Evolutionary conservation across 257 asterid genomes (phyloP).

Genomic region (Solanum pennellii): DNA sequence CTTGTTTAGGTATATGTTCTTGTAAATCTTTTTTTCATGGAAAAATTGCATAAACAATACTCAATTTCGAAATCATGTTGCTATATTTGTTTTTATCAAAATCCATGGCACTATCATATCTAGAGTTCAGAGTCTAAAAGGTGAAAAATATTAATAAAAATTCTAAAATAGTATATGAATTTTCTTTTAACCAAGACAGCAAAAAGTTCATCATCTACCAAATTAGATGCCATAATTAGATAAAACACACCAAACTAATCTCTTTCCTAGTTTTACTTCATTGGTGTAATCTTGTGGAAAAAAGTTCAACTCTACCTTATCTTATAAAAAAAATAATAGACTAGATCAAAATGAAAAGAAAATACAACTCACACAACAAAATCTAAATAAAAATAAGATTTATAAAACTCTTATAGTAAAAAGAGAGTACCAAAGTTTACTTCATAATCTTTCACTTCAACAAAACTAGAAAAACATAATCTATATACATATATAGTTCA

Average conservation of each 20-base stretch:
- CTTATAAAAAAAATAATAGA: neutral
- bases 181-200: too few species aligned
- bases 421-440: slow-evolving; percentile 9
- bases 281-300: neutral
- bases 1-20: neutral
- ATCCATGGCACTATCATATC: neutral
- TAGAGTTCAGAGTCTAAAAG: neutral
- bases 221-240: neutral
- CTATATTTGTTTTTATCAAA: too few species aligned
- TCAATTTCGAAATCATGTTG: neutral
- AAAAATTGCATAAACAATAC: neutral
- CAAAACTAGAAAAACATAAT: neutral
- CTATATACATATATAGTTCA: neutral
- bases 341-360: neutral
- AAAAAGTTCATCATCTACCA: neutral
- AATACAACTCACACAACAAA: neutral
- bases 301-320: neutral
- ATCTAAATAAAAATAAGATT: neutral
- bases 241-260: neutral
- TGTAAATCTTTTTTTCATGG: neutral
- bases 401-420: neutral
- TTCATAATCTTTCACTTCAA: neutral
- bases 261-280: neutral
- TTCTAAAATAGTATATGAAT: too few species aligned
- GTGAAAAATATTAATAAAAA: too few species aligned